Evolutionary conservation across 2,329 filamentous ascomycete species (phyloP), one percentile per base, ranked within the genome.

Genomic region (Thielaviopsis cerberus): DNA sequence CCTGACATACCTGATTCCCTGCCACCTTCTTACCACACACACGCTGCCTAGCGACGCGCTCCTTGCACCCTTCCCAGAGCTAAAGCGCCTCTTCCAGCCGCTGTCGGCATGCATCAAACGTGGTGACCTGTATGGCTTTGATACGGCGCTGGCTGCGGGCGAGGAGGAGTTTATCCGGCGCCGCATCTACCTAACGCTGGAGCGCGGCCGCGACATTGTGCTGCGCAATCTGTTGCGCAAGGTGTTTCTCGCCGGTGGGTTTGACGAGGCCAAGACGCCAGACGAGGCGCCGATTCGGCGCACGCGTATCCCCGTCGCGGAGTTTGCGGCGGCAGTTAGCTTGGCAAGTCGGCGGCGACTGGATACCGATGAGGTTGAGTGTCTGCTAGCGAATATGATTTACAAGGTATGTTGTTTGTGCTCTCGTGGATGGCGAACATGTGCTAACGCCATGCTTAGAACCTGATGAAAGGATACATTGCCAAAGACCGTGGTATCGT

Each of bases 381-480:
- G 92, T 69, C 73, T 96, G 65, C 68, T 98, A 66, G 88, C 92
- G 26, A 97, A 96, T 68, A 87, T 96, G 79, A 95, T 98, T 62
- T 98, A 97, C 75, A 98, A 97, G 81, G 91, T 94, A 71, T 64
- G 71, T 65, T 53, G 50, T 30, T 22, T 54, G 25, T 50, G 5
- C 41, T 48, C 26, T 11, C 13, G 10, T 24, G 11, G 23, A 11
- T 26, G 11, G 26, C 34, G 8, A 22, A 15, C 11, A n/a, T 30
- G 52, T 20, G 57, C 51, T 51, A 53, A 51, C 30, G 13, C 7
- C 17, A 1, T 37, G 3, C 27, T 17, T 61, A 95, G 88, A 86
- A 86, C 60, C 76, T 92, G 24, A 95, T 98, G 87, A 98, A 97
- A 72, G 92, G 94, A 48, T 98, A 98, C 71, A 98, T 98, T 64